A percentile compares a stretch with the other conserved stretches of the same genome.
Conservation (phyloP, 768 basidiomycete genomes). For the Hygrocybe punicea region DNA sequence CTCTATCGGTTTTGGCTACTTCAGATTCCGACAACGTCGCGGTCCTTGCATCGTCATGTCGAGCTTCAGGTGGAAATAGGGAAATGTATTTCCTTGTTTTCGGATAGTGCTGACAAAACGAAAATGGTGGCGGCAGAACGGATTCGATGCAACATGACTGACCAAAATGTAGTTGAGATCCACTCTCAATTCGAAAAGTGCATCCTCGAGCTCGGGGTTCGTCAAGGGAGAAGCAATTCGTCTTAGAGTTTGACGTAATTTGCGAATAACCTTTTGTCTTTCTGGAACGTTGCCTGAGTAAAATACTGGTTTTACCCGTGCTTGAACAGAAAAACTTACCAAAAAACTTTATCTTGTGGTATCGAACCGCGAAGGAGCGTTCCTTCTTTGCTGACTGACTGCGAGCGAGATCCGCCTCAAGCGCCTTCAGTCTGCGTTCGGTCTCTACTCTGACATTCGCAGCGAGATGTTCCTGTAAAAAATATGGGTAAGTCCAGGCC, state of each 20-base stretch:
- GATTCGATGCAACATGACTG: slow-evolving; percentile 9
- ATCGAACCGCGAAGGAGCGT: slow-evolving; percentile 67
- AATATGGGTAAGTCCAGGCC: slow-evolving; percentile 2
- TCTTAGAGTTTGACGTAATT: slow-evolving; percentile 67
- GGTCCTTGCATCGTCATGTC: slow-evolving; percentile 45
- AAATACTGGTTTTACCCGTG: neutral
- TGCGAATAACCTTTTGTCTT: slow-evolving; percentile 80
- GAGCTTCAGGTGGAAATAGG: slow-evolving; percentile 72
- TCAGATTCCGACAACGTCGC: slow-evolving; percentile 18
- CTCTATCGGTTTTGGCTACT: slow-evolving; percentile 40
- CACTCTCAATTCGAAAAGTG: slow-evolving; percentile 64
- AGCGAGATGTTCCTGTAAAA: slow-evolving; percentile 66
- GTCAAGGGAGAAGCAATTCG: slow-evolving; percentile 35
- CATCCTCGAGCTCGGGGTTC: slow-evolving; percentile 43
- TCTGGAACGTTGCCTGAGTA: slow-evolving; percentile 46
- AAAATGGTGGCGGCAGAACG: neutral
- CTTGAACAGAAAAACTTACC: slow-evolving; percentile 46
- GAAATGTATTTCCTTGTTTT: slow-evolving; percentile 87
- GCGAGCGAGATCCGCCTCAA: slow-evolving; percentile 68
- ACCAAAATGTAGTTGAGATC: slow-evolving; percentile 91
- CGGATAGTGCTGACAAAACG: slow-evolving; percentile 65
- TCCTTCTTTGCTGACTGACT: slow-evolving; percentile 66
- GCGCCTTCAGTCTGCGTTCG: slow-evolving; percentile 69
- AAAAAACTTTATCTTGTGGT: slow-evolving; percentile 94
- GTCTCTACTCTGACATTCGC: slow-evolving; percentile 80